Evolutionary conservation across 2,329 filamentous ascomycete genomes (phyloP).

Genomic region (Aspergillus bombycis): DNA sequence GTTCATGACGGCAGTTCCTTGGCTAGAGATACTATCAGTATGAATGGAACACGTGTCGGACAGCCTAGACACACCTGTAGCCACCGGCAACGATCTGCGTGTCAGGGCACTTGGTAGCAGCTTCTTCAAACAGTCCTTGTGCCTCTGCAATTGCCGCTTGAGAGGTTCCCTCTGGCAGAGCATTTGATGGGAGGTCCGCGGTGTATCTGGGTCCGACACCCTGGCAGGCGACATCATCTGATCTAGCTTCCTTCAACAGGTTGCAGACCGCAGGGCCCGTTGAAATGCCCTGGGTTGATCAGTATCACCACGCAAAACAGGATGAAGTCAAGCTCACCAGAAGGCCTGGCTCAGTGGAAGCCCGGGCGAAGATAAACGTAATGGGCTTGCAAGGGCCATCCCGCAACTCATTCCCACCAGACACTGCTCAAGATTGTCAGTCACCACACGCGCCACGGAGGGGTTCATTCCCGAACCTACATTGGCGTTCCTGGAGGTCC

Average conservation of each 20-base stretch:
- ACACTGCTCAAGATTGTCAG: not conserved
- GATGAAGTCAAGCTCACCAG: not conserved
- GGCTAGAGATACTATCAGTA: slow-evolving; percentile 15
- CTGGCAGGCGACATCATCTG: slow-evolving; percentile 16
- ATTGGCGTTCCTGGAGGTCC: not conserved
- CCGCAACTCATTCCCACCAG: slow-evolving; percentile 7
- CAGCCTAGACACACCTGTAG: slow-evolving; percentile 7
- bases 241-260: not conserved
- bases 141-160: slow-evolving; percentile 16
- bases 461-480: not conserved
- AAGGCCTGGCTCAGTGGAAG: slow-evolving; percentile 13
- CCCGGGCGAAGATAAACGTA: slow-evolving; percentile 15
- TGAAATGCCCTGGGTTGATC: slow-evolving; percentile 4
- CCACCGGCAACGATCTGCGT: slow-evolving; percentile 19
- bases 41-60: no score
- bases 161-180: slow-evolving; percentile 13
- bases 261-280: slow-evolving; percentile 12
- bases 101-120: slow-evolving; percentile 17
- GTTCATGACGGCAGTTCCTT: slow-evolving; percentile 51
- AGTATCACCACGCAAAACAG: not conserved
- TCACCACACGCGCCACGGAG: no score
- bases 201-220: slow-evolving; percentile 18
- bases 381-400: slow-evolving; percentile 10
- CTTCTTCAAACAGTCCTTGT: slow-evolving; percentile 11
- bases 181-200: slow-evolving; percentile 16